Evolutionary conservation across 805 yeast genomes (phyloP), one percentile per base, ranked within the genome.

Genomic region (Yarrowia phangngaensis): DNA sequence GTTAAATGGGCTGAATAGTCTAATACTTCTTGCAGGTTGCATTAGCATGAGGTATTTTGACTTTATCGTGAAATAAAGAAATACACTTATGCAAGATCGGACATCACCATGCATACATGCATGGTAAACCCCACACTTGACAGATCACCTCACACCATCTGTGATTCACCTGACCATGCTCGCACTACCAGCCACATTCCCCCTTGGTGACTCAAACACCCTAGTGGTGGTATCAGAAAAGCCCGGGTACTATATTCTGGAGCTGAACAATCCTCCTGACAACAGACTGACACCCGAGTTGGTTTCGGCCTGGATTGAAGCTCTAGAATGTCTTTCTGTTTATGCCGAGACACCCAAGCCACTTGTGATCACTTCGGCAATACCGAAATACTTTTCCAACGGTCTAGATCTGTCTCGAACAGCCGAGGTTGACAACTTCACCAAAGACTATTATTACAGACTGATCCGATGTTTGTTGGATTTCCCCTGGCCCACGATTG

Each of bases 401-500:
- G 71, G 71, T 14, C 58, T 67, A 22, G 65, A 67, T 50, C 60
- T 67, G 29, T 65, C 62, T 52, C 52, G 54, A 1, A 69, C 70
- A 2, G 32, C 57, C 32, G 38, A 52, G 4, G 63, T 67, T 4
- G 61, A 60, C 6, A 57, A 56, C 26, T 67, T 67, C 56, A 66
- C 64, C 51, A 58, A 53, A 15, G 56, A 62, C 29, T 33, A 48
- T 17, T 61, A 59, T 53, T 64, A 60, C 54, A 60, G 63, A 14
- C 51, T 64, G 27, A 58, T 65, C 60, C 55, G 62, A 19, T 57
- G 58, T n/a, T 48, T 64, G 13, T 51, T 68, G 35, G 62, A 62
- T 53, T 67, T 61, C 52, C 71, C 71, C 9, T 62, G 64, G 59
- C 71, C 71, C 6, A 65, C 69, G 9, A 59, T 67, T 20, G 71